Conservation (phyloP, 345 rosid species). For the Sisymbrium altissimum region DNA sequence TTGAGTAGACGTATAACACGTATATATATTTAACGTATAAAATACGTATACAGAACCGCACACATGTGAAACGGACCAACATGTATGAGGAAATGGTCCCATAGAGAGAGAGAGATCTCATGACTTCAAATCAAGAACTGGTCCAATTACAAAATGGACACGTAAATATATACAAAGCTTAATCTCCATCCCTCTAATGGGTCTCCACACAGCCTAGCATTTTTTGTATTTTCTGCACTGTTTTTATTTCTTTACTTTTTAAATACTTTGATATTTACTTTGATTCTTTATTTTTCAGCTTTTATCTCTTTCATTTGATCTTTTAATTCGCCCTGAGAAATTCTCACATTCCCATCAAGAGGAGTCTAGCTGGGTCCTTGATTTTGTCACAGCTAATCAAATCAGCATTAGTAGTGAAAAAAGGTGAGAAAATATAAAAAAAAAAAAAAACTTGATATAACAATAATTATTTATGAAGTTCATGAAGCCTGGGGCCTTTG, state of each 20-base stretch:
- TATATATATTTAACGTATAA: not conserved
- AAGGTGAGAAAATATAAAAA: not conserved
- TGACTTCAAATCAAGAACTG: constrained; percentile 33
- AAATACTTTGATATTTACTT: constrained; percentile 7
- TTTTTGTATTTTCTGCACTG: constrained; percentile 29
- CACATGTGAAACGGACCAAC: constrained; percentile 34
- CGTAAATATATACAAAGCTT: constrained; percentile 25
- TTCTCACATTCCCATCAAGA: not conserved
- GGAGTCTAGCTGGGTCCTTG: constrained; percentile 23
- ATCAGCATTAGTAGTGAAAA: constrained; percentile 9
- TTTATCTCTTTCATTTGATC: not conserved
- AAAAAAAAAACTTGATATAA: not conserved
- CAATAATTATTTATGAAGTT: not conserved
- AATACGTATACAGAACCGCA: constrained; percentile 18
- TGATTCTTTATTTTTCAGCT: constrained; percentile 2
- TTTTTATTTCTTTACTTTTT: not conserved
- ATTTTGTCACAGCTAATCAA: constrained; percentile 28
- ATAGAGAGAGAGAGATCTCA: constrained; percentile 22
- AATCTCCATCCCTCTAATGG: constrained; percentile 23
- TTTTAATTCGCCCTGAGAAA: not conserved
- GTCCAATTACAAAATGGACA: constrained; percentile 26
- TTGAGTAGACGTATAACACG: not conserved
- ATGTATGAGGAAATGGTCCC: constrained; percentile 32
- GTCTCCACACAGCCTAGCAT: constrained; percentile 49
- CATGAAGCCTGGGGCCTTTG: constrained; percentile 24